Percentiles rank a stretch among this genome's conserved stretches.
Evolutionary conservation across 148 eudicot species (phyloP).

Genomic region (Polygonum aviculare): DNA sequence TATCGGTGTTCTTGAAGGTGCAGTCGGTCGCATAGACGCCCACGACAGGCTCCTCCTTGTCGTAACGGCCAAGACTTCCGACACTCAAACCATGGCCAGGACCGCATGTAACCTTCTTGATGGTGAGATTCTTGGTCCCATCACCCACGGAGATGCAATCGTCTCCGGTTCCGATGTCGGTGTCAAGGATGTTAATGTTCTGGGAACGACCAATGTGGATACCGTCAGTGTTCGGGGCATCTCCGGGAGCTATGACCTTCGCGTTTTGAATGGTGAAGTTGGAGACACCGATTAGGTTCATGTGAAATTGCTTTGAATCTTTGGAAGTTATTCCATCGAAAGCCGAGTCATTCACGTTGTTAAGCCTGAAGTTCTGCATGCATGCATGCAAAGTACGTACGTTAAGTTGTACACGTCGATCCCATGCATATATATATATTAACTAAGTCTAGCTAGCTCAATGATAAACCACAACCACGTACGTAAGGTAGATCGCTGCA

Average conservation of each 20-base stretch:
- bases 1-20: conserved; percentile 29
- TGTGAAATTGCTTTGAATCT: conserved; percentile 54
- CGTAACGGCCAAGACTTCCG: conserved; percentile 37
- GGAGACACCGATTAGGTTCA: conserved; percentile 17
- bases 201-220: conserved; percentile 28
- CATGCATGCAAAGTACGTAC: neutral
- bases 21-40: conserved; percentile 25
- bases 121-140: conserved; percentile 25
- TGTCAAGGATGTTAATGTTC: conserved; percentile 19
- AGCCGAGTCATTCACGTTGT: conserved; percentile 21
- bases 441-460: too few species aligned
- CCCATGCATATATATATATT: too few species aligned
- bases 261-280: conserved; percentile 20
- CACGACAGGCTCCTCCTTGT: conserved; percentile 15
- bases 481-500: neutral
- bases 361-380: conserved; percentile 43
- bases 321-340: conserved; percentile 29
- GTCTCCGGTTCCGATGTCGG: conserved; percentile 38
- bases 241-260: conserved; percentile 27
- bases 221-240: conserved; percentile 51
- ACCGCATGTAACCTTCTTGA: conserved; percentile 36
- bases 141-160: conserved; percentile 50
- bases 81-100: conserved; percentile 57
- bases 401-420: neutral
- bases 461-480: neutral